Percentiles rank a stretch among this genome's conserved stretches.
phyloP scores from a whole-genome alignment of 441 rosid species.

The Arabidopsis hybrid region DNA sequence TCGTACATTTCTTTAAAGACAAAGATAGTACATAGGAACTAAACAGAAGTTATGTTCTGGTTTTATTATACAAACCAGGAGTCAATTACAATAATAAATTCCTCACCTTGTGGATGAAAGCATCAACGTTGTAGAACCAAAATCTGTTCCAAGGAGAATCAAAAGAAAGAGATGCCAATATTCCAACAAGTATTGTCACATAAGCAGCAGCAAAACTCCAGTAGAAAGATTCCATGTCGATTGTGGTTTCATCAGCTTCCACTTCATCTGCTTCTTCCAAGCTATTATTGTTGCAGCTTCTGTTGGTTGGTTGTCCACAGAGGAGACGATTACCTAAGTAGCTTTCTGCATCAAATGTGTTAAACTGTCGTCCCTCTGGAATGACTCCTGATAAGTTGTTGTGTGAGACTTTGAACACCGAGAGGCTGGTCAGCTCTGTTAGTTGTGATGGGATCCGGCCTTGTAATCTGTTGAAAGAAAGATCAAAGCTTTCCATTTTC shows the following conservation, averaged over 20 bases:
- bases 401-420: conserved; percentile 25
- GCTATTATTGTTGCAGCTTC: neutral
- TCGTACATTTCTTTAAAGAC: neutral
- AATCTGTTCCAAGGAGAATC: conserved; percentile 15
- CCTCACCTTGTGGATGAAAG: neutral
- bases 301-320: conserved; percentile 14
- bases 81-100: neutral
- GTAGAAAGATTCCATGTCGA: conserved; percentile 37
- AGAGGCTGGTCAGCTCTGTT: neutral
- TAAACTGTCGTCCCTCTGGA: conserved; percentile 37
- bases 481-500: conserved; percentile 41
- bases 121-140: neutral
- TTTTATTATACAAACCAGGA: neutral
- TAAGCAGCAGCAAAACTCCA: conserved; percentile 25
- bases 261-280: neutral
- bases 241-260: neutral
- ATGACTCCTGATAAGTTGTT: conserved; percentile 41
- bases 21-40: neutral
- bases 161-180: conserved; percentile 11
- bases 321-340: conserved; percentile 29
- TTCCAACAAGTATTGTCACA: conserved; percentile 19
- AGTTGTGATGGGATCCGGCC: conserved; percentile 33
- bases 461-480: conserved; percentile 39
- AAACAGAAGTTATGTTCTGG: neutral
- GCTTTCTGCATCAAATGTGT: conserved; percentile 30